Evolutionary conservation across 2,329 filamentous ascomycete species (phyloP).

Genomic region (Sclerotinia subarctica): DNA sequence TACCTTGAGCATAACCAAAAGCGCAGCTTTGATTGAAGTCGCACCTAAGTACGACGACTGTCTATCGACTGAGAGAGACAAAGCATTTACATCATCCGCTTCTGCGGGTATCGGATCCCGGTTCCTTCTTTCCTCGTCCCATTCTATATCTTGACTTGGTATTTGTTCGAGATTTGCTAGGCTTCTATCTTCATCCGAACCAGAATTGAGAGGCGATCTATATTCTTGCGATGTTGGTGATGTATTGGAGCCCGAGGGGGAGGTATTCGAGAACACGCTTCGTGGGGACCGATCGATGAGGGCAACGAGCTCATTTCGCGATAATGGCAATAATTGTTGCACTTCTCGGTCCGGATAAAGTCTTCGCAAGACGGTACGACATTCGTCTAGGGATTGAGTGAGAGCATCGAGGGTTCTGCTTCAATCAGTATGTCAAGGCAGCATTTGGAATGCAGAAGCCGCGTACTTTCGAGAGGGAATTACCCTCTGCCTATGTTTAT

Average conservation of each 20-base stretch:
- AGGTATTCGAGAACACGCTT: conserved; percentile 41
- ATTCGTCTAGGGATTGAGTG: conserved; percentile 64
- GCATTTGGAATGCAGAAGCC: conserved; percentile 18
- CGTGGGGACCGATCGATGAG: conserved; percentile 49
- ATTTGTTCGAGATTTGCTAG: conserved; percentile 63
- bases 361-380: conserved; percentile 58
- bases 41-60: conserved; percentile 68
- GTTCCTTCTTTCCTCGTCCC: conserved; percentile 61
- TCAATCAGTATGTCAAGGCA: conserved; percentile 29
- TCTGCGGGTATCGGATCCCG: conserved; percentile 58
- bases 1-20: conserved; percentile 62
- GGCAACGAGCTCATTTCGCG: conserved; percentile 57
- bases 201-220: conserved; percentile 49
- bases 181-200: conserved; percentile 46
- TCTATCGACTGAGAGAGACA: conserved; percentile 57
- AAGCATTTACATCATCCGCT: conserved; percentile 68
- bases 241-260: conserved; percentile 54
- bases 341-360: conserved; percentile 58
- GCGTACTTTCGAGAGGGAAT: conserved; percentile 74
- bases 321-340: conserved; percentile 51
- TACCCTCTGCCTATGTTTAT: conserved; percentile 73
- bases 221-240: conserved; percentile 49
- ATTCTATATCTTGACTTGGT: conserved; percentile 60
- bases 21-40: conserved; percentile 70
- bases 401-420: conserved; percentile 57